Evolutionary conservation across 495 filamentous ascomycete genomes (phyloP).

Genomic region (Penicillium alfredii): DNA sequence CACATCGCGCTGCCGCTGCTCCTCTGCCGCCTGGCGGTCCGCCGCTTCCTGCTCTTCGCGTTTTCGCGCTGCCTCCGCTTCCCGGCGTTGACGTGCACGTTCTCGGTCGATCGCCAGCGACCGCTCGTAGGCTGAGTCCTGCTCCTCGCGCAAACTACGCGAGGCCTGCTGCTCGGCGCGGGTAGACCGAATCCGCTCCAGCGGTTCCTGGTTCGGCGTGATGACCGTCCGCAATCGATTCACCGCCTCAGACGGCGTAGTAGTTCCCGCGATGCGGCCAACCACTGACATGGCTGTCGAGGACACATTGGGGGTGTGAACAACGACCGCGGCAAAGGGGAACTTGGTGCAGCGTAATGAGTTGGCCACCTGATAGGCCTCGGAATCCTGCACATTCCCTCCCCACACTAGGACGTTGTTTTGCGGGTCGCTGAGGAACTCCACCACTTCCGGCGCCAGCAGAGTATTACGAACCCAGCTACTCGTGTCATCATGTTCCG

Average conservation of each 20-base stretch:
- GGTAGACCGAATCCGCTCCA: constrained; percentile 61
- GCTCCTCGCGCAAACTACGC: constrained; percentile 70
- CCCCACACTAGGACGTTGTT: constrained; percentile 85
- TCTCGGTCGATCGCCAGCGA: constrained; percentile 84
- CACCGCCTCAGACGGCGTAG: constrained; percentile 59
- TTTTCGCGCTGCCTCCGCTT: constrained; percentile 64
- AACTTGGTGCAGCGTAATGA: constrained; percentile 83
- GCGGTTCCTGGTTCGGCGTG: constrained; percentile 58
- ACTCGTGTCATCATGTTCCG: constrained; percentile 88
- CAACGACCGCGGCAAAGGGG: constrained; percentile 78
- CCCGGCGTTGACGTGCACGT: constrained; percentile 63
- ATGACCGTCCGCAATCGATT: constrained; percentile 66
- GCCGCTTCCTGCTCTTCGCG: constrained; percentile 56
- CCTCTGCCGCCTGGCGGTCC: constrained; percentile 58
- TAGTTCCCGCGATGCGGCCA: constrained; percentile 64
- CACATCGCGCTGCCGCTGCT: constrained; percentile 49
- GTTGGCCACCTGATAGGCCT: constrained; percentile 84
- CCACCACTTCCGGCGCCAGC: constrained; percentile 62
- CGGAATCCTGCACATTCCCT: constrained; percentile 83
- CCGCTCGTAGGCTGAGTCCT: constrained; percentile 88
- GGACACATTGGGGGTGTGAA: constrained; percentile 73
- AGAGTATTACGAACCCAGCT: constrained; percentile 81
- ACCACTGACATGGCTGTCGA: constrained; percentile 83
- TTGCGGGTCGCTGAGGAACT: constrained; percentile 62
- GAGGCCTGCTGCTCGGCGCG: constrained; percentile 72